Evolutionary conservation across 2,329 filamentous ascomycete genomes (phyloP).

Genomic region (Nigrospora sphaerica): DNA sequence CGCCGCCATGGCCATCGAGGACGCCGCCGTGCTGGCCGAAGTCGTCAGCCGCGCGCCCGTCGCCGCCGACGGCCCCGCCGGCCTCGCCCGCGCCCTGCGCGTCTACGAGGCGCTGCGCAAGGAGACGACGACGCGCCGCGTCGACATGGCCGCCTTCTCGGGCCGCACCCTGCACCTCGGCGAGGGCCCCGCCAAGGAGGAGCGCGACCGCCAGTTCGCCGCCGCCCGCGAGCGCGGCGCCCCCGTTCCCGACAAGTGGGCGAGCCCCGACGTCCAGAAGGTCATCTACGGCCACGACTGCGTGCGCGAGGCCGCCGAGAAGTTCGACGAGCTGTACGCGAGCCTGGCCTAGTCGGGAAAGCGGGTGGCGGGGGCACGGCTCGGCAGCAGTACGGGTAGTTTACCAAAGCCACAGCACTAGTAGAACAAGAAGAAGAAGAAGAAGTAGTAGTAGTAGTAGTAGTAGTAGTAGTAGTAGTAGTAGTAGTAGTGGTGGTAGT

Average conservation of each 20-base stretch:
- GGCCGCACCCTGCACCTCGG: constrained; percentile 50
- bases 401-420: too few relatives aligned
- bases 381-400: too few relatives aligned
- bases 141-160: constrained; percentile 44
- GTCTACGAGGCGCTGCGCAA: constrained; percentile 51
- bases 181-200: constrained; percentile 50
- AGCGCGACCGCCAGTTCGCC: constrained; percentile 50
- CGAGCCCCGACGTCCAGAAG: constrained; percentile 60
- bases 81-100: constrained; percentile 41
- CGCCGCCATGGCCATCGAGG: constrained; percentile 62
- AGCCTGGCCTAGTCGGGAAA: constrained; percentile 11
- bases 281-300: constrained; percentile 61
- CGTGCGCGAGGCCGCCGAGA: constrained; percentile 43
- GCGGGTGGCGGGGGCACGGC: constrained; percentile 5
- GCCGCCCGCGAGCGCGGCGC: constrained; percentile 40
- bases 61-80: constrained; percentile 19
- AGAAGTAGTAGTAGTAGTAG: too few relatives aligned
- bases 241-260: constrained; percentile 60
- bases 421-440: too few relatives aligned
- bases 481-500: too few relatives aligned
- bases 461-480: too few relatives aligned
- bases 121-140: constrained; percentile 43
- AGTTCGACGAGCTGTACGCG: constrained; percentile 41
- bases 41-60: constrained; percentile 32
- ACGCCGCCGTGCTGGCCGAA: constrained; percentile 53